phyloP scores from a whole-genome alignment of 1,284 basidiomycete genomes.

The Meira nashicola region DNA sequence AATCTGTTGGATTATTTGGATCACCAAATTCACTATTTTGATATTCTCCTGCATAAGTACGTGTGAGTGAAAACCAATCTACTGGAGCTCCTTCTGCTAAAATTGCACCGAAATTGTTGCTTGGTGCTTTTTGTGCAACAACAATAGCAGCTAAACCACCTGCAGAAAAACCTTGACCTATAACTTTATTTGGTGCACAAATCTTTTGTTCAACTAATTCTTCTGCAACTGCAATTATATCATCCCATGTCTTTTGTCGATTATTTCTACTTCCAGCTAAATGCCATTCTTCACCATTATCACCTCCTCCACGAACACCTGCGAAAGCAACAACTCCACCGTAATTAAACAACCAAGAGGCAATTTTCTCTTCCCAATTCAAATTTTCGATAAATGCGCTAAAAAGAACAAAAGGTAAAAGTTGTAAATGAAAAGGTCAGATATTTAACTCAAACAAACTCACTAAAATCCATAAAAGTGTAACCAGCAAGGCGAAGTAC shows the following conservation, averaged over 20 bases:
- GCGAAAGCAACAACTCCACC: constrained; percentile 67
- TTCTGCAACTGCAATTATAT: constrained; percentile 60
- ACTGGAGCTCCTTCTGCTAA: constrained; percentile 59
- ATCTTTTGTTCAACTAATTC: constrained; percentile 69
- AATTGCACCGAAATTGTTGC: constrained; percentile 64
- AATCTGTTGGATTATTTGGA: constrained; percentile 54
- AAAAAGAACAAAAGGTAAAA: too few relatives aligned
- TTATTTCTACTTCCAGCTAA: constrained; percentile 42
- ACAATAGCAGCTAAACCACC: constrained; percentile 70
- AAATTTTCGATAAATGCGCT: constrained; percentile 70
- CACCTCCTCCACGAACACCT: constrained; percentile 67
- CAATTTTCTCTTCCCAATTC: constrained; percentile 67
- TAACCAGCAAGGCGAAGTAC: constrained; percentile 71
- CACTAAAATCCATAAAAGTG: constrained; percentile 63
- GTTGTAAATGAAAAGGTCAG: too few relatives aligned
- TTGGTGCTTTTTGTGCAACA: constrained; percentile 71
- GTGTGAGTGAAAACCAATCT: constrained; percentile 62
- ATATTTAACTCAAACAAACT: too few relatives aligned
- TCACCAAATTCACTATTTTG: constrained; percentile 81
- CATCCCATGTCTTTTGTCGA: constrained; percentile 68
- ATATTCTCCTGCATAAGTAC: constrained; percentile 60
- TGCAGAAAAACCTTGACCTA: constrained; percentile 60
- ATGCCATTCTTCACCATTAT: constrained; percentile 61
- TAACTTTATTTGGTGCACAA: constrained; percentile 67
- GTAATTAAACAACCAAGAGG: constrained; percentile 72